Evolutionary conservation across 163 green algal species (phyloP).

Genomic region (Prototheca cutis): DNA sequence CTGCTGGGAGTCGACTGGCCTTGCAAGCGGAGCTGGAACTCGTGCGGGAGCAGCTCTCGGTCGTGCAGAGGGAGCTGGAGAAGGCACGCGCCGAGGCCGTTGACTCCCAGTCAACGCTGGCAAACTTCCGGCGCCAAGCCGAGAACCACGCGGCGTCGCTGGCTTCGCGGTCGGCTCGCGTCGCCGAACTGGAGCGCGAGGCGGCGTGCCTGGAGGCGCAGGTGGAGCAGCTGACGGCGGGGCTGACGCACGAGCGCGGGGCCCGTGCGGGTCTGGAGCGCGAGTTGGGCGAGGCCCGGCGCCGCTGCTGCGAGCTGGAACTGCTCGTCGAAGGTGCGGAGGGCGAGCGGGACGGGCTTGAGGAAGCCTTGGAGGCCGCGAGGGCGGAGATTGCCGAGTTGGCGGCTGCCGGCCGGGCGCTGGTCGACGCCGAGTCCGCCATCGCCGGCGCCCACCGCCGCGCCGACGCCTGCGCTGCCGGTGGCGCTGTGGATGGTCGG

Average conservation of each 20-base stretch:
- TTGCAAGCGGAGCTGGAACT: not conserved
- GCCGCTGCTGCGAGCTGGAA: not conserved
- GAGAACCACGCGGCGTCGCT: conserved; percentile 1
- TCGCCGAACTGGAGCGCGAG: conserved; percentile 14
- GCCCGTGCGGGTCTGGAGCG: conserved; percentile 16
- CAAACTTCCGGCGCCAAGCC: not conserved
- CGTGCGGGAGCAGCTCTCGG: not conserved
- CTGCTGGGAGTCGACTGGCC: no score
- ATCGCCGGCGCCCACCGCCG: conserved; percentile 8
- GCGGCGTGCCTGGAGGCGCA: conserved; percentile 22
- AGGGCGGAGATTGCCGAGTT: conserved; percentile 3
- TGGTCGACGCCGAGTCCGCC: conserved; percentile 10
- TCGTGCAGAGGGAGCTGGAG: not conserved
- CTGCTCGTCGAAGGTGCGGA: not conserved
- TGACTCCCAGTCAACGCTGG: not conserved
- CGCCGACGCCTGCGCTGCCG: not conserved
- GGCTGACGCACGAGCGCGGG: conserved; percentile 10
- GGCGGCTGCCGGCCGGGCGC: conserved; percentile 7
- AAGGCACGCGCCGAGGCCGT: not conserved
- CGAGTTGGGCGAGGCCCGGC: conserved; percentile 17
- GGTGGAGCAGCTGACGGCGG: conserved; percentile 23
- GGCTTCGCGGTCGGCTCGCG: not conserved
- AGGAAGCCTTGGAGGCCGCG: not conserved
- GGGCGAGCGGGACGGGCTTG: conserved; percentile 6
- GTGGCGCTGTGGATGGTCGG: no score